Conservation (phyloP, 2,329 filamentous ascomycete genomes). For the Fusarium sp. region DNA sequence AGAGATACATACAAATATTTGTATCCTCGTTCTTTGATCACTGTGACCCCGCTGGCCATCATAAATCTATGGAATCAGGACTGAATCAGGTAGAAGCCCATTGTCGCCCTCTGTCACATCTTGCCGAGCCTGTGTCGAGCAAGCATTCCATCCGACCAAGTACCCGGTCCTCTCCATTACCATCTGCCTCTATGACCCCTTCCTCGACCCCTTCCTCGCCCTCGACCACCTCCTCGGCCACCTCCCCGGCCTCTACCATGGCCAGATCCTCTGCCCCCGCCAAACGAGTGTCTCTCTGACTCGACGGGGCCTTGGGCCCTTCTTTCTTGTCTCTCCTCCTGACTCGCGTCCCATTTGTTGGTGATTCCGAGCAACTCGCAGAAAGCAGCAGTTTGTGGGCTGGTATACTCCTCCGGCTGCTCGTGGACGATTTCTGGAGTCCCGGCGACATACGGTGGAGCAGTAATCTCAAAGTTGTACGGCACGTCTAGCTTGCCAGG, state of each 20-base stretch:
- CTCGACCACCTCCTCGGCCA: conserved; percentile 49
- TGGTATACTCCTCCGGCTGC: conserved; percentile 85
- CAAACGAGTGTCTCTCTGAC: conserved; percentile 50
- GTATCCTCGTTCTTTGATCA: neutral
- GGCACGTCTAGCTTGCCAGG: conserved; percentile 75
- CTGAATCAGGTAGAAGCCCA: neutral
- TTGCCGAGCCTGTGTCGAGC: neutral
- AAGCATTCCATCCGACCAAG: neutral
- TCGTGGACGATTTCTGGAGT: conserved; percentile 68
- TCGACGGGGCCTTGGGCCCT: conserved; percentile 68
- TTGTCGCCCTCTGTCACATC: neutral
- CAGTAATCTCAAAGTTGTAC: conserved; percentile 81
- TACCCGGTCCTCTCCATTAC: conserved; percentile 13
- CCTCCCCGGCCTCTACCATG: conserved; percentile 54
- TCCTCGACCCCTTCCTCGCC: conserved; percentile 44
- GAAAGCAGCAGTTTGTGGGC: conserved; percentile 85
- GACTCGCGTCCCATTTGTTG: conserved; percentile 80
- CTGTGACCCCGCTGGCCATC: neutral
- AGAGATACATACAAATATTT: neutral
- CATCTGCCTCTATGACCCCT: conserved; percentile 41
- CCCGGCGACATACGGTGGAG: conserved; percentile 74
- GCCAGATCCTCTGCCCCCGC: conserved; percentile 52
- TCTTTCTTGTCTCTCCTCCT: conserved; percentile 75
- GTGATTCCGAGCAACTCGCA: conserved; percentile 82
- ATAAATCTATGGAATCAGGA: neutral